phyloP scores from a whole-genome alignment of 148 eudicot genomes.

The Mesembryanthemum crystallinum region DNA sequence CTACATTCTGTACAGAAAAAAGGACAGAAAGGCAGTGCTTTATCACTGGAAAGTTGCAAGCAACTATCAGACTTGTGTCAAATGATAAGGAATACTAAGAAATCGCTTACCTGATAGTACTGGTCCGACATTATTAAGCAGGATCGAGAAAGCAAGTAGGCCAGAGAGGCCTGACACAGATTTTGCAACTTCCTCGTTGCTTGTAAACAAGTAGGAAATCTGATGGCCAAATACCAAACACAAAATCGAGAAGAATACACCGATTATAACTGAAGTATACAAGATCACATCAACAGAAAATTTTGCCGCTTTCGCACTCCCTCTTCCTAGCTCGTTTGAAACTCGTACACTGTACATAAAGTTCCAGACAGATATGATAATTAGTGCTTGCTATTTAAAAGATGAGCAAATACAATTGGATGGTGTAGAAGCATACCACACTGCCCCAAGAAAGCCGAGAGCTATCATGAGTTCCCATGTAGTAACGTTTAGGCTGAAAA shows the following conservation, averaged over 20 bases:
- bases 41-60: neutral
- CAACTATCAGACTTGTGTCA: neutral
- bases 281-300: slow-evolving; percentile 63
- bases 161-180: slow-evolving; percentile 59
- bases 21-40: neutral
- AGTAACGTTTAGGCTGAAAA: slow-evolving; percentile 59
- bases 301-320: slow-evolving; percentile 58
- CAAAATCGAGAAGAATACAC: slow-evolving; percentile 38
- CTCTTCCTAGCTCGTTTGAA: slow-evolving; percentile 72
- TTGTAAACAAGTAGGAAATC: slow-evolving; percentile 63
- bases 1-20: neutral
- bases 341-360: slow-evolving; percentile 57
- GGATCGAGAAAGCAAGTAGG: slow-evolving; percentile 55
- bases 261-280: slow-evolving; percentile 45
- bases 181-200: slow-evolving; percentile 47
- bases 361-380: neutral
- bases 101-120: slow-evolving; percentile 56
- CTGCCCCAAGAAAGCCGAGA: slow-evolving; percentile 70
- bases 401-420: neutral
- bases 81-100: neutral
- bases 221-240: slow-evolving; percentile 33
- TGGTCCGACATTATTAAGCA: slow-evolving; percentile 59
- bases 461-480: slow-evolving; percentile 64
- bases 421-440: slow-evolving; percentile 36
- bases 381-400: neutral